These are phyloP conservation scores for Verticillium alfalfae DNA, from an alignment of 2,329 filamentous ascomycete species.

Conservation along the genomic window DNA sequence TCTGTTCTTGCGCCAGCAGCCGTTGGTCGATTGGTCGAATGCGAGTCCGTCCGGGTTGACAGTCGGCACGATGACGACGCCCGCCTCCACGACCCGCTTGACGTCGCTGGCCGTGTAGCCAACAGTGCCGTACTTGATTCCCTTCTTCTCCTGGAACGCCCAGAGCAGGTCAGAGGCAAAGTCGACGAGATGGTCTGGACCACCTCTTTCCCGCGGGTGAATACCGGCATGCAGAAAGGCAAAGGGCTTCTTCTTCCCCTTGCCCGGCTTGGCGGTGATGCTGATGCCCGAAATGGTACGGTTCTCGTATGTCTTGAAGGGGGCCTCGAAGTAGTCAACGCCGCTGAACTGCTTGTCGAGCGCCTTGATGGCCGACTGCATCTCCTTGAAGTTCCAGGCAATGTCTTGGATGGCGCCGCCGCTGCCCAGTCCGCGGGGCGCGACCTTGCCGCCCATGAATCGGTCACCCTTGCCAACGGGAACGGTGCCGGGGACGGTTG, in stretches of 20 bases:
- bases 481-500: not conserved
- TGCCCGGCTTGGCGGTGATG: conserved; percentile 32
- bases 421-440: conserved; percentile 23
- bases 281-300: conserved; percentile 30
- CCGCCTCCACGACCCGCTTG: conserved; percentile 41
- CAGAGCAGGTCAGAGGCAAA: conserved; percentile 52
- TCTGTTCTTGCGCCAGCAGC: conserved; percentile 53
- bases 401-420: conserved; percentile 20
- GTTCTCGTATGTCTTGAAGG: conserved; percentile 35
- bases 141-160: conserved; percentile 41
- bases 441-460: conserved; percentile 7
- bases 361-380: conserved; percentile 35
- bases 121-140: conserved; percentile 45
- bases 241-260: conserved; percentile 24
- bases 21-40: conserved; percentile 41
- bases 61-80: conserved; percentile 48
- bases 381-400: conserved; percentile 37
- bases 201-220: conserved; percentile 54
- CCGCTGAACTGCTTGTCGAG: conserved; percentile 31
- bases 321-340: conserved; percentile 31
- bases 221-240: conserved; percentile 48
- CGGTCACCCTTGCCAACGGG: conserved; percentile 5
- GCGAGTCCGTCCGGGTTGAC: conserved; percentile 49
- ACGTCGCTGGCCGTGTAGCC: conserved; percentile 48
- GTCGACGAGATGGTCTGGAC: conserved; percentile 50